These are phyloP conservation scores for Thielaviopsis ethacetica DNA, from an alignment of 2,329 filamentous ascomycete genomes.

Conservation along the genomic window DNA sequence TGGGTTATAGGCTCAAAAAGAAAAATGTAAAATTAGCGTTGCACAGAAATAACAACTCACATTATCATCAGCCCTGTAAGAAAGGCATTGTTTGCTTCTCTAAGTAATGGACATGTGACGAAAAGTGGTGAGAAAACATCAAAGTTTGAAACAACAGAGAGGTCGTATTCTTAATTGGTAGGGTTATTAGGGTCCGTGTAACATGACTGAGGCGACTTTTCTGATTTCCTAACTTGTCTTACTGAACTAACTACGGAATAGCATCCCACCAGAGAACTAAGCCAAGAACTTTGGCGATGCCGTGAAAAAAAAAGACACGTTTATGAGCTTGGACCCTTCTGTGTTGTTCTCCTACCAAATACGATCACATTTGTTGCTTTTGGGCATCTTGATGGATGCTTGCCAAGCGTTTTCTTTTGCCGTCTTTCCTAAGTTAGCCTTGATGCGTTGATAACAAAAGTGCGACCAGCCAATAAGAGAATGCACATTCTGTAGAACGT, in stretches of 20 bases:
- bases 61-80: neutral
- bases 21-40: neutral
- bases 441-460: neutral
- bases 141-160: neutral
- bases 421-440: neutral
- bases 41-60: neutral
- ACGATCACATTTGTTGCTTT: neutral
- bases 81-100: neutral
- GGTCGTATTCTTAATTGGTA: neutral
- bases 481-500: neutral
- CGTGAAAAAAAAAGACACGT: neutral
- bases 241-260: neutral
- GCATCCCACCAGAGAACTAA: neutral
- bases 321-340: neutral
- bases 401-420: neutral
- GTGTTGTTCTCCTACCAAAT: neutral
- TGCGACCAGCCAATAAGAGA: neutral
- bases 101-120: neutral
- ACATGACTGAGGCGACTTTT: neutral
- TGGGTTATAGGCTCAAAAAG: neutral
- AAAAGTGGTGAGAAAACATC: neutral
- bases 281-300: neutral
- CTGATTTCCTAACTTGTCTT: neutral
- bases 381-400: neutral
- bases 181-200: neutral